A percentile compares a stretch with the other conserved stretches of the same genome.
These are phyloP conservation scores for Reutealis trisperma DNA, from an alignment of 345 rosid species.

Conservation along the genomic window DNA sequence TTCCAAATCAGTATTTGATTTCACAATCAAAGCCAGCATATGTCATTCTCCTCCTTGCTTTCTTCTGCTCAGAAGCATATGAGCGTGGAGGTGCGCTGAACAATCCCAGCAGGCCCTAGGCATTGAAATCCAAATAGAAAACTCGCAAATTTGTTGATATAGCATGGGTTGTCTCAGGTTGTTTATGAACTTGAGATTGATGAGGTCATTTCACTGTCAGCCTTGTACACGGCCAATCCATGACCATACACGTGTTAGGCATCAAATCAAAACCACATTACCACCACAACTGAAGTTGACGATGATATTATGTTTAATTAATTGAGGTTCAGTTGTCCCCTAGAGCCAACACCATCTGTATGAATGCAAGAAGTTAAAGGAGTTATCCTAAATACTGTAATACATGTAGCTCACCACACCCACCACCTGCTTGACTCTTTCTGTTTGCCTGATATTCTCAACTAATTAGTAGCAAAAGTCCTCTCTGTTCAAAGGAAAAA, in stretches of 20 bases:
- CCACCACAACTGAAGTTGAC: constrained; percentile 17
- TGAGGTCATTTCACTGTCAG: neutral
- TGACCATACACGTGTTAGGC: constrained; percentile 28
- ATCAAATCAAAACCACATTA: neutral
- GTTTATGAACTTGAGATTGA: neutral
- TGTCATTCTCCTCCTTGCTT: neutral
- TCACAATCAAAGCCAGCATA: neutral
- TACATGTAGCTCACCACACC: neutral
- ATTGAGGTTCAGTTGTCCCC: constrained; percentile 7
- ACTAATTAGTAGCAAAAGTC: constrained; percentile 17
- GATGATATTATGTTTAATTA: neutral
- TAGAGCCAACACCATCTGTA: constrained; percentile 14
- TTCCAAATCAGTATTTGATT: neutral
- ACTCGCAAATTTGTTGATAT: neutral
- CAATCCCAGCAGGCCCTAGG: neutral
- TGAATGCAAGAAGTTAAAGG: constrained; percentile 16
- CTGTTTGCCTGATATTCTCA: constrained; percentile 25
- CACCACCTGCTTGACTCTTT: constrained; percentile 29
- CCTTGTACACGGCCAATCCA: constrained; percentile 6
- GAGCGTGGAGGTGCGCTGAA: neutral
- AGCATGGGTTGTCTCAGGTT: constrained; percentile 25
- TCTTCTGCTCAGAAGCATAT: constrained; percentile 14
- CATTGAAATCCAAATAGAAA: constrained; percentile 15
- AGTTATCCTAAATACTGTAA: neutral
- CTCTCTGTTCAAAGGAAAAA: constrained; percentile 11